phyloP scores from a whole-genome alignment of 1,284 basidiomycete species.

The Papiliotrema nemorosa region DNA sequence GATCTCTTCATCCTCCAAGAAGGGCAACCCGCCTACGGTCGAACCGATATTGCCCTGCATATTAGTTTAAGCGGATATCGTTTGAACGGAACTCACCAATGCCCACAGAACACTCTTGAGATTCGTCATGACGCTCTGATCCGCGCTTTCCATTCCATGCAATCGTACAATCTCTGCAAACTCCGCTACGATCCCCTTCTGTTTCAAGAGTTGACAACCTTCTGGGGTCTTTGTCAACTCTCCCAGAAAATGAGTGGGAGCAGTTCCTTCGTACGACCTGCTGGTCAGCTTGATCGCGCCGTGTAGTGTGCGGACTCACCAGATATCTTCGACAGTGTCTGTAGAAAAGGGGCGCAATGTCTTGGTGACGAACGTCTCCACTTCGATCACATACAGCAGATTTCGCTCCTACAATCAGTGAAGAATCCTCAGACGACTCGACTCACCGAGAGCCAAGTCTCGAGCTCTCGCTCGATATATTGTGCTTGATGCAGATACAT shows the following conservation, averaged over 20 bases:
- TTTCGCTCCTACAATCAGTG: slow-evolving; percentile 40
- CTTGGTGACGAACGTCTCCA: slow-evolving; percentile 46
- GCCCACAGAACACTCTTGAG: slow-evolving; percentile 97
- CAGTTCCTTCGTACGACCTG: slow-evolving; percentile 70
- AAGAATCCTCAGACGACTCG: not conserved
- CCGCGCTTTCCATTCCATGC: slow-evolving; percentile 79
- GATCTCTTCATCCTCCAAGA: slow-evolving; percentile 91
- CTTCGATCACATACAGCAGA: slow-evolving; percentile 47
- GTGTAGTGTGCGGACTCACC: slow-evolving; percentile 18
- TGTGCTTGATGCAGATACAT: slow-evolving; percentile 84
- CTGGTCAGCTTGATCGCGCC: not conserved
- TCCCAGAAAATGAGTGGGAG: slow-evolving; percentile 95
- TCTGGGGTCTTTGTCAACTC: slow-evolving; percentile 95
- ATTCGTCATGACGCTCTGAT: slow-evolving; percentile 76
- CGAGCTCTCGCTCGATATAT: slow-evolving; percentile 92
- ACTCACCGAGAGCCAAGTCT: slow-evolving; percentile 87
- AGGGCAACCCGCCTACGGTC: slow-evolving; percentile 81
- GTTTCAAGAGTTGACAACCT: slow-evolving; percentile 82
- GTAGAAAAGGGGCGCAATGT: slow-evolving; percentile 40
- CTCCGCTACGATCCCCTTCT: slow-evolving; percentile 86
- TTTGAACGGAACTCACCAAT: slow-evolving; percentile 60
- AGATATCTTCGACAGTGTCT: slow-evolving; percentile 41
- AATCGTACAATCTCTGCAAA: slow-evolving; percentile 86
- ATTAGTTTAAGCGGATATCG: not conserved
- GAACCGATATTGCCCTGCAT: slow-evolving; percentile 88